Conservation (phyloP, 108 stramenopile genomes). For the Cyclotella kingstonii region DNA sequence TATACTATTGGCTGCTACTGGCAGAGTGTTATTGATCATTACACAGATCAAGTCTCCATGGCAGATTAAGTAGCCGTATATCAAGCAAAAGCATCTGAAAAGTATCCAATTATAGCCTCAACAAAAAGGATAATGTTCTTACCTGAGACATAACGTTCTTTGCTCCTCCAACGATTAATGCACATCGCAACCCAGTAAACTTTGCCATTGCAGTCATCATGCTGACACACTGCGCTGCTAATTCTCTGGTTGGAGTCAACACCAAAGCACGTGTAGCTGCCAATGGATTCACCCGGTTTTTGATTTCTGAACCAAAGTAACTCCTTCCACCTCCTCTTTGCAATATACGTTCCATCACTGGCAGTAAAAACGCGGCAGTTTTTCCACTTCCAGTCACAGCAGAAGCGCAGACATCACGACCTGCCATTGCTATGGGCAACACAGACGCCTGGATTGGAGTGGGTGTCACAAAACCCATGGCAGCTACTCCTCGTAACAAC, state of each 20-base stretch:
- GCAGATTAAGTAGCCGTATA: slow-evolving; percentile 23
- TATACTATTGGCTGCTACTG: slow-evolving; percentile 38
- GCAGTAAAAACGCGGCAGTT: slow-evolving; percentile 96
- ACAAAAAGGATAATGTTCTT: too few relatives aligned
- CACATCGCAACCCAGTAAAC: slow-evolving; percentile 79
- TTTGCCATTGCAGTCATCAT: slow-evolving; percentile 88
- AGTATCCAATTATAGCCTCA: slow-evolving; percentile 5
- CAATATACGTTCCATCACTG: slow-evolving; percentile 91
- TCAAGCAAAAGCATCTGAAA: neutral
- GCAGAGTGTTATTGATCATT: slow-evolving; percentile 33
- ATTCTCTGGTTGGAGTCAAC: slow-evolving; percentile 92
- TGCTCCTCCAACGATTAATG: slow-evolving; percentile 91
- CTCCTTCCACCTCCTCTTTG: slow-evolving; percentile 76
- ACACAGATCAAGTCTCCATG: slow-evolving; percentile 39
- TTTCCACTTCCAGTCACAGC: slow-evolving; percentile 88
- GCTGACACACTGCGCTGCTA: slow-evolving; percentile 91
- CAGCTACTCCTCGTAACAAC: slow-evolving; percentile 88
- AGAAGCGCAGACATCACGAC: slow-evolving; percentile 93
- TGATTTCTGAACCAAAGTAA: slow-evolving; percentile 13
- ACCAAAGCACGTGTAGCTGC: slow-evolving; percentile 80
- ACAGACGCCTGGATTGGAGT: slow-evolving; percentile 93
- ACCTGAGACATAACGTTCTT: slow-evolving; percentile 91
- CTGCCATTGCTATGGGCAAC: slow-evolving; percentile 91
- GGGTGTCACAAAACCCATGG: slow-evolving; percentile 93
- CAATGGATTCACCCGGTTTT: slow-evolving; percentile 25